phyloP scores from a whole-genome alignment of 192 early-diverging fungal genomes.

The Chytriomyces confervae region DNA sequence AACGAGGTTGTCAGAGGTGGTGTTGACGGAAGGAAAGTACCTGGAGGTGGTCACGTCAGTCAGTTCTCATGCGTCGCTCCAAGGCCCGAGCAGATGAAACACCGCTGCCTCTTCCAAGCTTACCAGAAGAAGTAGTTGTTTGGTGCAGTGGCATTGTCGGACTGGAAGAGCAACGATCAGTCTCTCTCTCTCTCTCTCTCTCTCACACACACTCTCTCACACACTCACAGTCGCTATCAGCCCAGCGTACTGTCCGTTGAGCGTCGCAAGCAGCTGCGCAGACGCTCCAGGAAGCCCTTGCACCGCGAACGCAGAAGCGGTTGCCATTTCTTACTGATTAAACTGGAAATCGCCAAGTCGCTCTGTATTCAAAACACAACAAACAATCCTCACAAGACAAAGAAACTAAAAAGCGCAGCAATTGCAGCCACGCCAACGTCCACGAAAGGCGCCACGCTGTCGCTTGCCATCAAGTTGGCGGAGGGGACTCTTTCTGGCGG shows the following conservation, averaged over 20 bases:
- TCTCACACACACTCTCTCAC: too few species aligned
- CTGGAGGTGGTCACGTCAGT: background rate
- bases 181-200: background rate
- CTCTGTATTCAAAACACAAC: too few species aligned
- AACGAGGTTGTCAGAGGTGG: background rate
- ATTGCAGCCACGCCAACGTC: too few species aligned
- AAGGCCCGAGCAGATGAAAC: background rate
- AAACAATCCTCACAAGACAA: too few species aligned
- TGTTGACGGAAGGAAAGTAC: background rate
- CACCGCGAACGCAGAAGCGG: background rate
- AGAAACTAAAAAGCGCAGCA: too few species aligned
- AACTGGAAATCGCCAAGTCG: too few species aligned
- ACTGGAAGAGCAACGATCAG: background rate
- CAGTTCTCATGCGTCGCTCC: background rate
- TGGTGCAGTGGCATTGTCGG: background rate
- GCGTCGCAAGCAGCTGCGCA: background rate
- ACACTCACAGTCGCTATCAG: background rate
- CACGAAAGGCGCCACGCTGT: too few species aligned
- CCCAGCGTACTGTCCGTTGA: background rate
- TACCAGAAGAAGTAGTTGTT: conserved; percentile 9
- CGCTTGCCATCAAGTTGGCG: too few species aligned
- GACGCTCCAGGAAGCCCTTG: background rate
- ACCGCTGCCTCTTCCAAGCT: background rate
- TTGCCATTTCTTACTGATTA: background rate
- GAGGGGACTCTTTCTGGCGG: too few species aligned